Percentiles rank a stretch among this genome's conserved stretches.
Evolutionary conservation across 306 rosid species (phyloP).

Genomic region (Chamaecrista fasciculata): DNA sequence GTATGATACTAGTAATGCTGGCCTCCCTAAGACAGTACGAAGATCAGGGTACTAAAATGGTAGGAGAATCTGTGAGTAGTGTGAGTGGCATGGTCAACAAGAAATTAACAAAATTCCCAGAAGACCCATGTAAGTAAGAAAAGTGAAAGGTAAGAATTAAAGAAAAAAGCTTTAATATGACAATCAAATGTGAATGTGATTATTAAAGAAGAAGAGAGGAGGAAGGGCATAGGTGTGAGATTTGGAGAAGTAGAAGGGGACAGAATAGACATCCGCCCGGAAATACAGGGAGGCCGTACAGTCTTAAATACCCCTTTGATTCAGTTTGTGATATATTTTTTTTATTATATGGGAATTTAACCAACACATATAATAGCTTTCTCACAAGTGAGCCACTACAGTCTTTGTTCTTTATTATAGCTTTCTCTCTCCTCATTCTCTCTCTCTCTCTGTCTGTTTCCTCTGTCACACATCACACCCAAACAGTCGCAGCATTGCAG

Average conservation of each 20-base stretch:
- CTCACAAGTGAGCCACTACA: conserved; percentile 32
- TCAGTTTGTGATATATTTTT: conserved; percentile 38
- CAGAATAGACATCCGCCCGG: conserved; percentile 98
- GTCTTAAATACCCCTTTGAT: conserved; percentile 33
- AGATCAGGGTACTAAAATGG: neutral
- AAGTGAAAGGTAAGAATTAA: neutral
- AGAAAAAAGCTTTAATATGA: neutral
- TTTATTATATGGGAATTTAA: conserved; percentile 35
- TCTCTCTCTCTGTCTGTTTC: conserved; percentile 56
- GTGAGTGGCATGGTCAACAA: conserved; percentile 18
- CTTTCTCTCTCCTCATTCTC: neutral
- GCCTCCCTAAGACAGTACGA: neutral
- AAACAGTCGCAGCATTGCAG: conserved; percentile 78
- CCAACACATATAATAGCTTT: conserved; percentile 31
- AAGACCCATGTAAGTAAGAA: neutral
- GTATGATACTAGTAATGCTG: neutral
- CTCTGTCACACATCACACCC: conserved; percentile 90
- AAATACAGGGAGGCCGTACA: conserved; percentile 91
- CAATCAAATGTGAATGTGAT: neutral
- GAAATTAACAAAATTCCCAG: conserved; percentile 26
- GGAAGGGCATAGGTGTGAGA: conserved; percentile 65
- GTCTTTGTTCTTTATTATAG: conserved; percentile 24
- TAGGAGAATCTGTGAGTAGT: conserved; percentile 21
- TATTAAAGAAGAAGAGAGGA: conserved; percentile 6
- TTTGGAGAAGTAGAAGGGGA: conserved; percentile 85